Conservation (phyloP, 1,284 basidiomycete species). For the Rhodotorula sp. region DNA sequence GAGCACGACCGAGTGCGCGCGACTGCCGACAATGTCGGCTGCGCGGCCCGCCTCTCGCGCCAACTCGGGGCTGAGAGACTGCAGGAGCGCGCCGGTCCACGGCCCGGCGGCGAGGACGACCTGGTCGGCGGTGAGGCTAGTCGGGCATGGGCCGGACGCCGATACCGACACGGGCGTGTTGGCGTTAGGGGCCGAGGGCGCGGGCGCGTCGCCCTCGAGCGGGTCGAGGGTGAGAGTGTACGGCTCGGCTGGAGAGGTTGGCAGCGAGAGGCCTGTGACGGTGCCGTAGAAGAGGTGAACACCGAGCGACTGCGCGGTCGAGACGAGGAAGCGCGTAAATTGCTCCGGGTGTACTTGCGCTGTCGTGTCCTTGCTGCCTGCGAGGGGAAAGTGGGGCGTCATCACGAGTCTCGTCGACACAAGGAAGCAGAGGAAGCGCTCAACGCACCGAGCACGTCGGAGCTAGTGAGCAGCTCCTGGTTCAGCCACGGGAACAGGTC, state of each 20-base stretch:
- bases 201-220: conserved; percentile 31
- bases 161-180: neutral
- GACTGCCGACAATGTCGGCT: conserved; percentile 51
- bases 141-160: neutral
- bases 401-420: neutral
- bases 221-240: conserved; percentile 14
- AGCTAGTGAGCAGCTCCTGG: conserved; percentile 45
- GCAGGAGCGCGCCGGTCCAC: conserved; percentile 71
- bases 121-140: conserved; percentile 43
- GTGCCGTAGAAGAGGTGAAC: conserved; percentile 53
- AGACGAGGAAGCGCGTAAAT: conserved; percentile 75
- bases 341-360: conserved; percentile 79
- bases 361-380: conserved; percentile 56
- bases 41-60: conserved; percentile 10
- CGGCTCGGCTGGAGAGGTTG: conserved; percentile 15
- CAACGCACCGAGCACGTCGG: conserved; percentile 47
- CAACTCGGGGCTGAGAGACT: conserved; percentile 56
- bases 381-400: too few species aligned
- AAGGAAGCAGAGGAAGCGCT: too few species aligned
- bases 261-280: conserved; percentile 45
- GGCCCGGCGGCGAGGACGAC: conserved; percentile 79
- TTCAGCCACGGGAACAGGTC: conserved; percentile 50
- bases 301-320: conserved; percentile 55
- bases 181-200: neutral
- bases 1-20: conserved; percentile 58